Percentiles rank a stretch among this genome's conserved stretches.
These are phyloP conservation scores for Filobasidium floriforme DNA, from an alignment of 768 basidiomycete species.

Conservation along the genomic window DNA sequence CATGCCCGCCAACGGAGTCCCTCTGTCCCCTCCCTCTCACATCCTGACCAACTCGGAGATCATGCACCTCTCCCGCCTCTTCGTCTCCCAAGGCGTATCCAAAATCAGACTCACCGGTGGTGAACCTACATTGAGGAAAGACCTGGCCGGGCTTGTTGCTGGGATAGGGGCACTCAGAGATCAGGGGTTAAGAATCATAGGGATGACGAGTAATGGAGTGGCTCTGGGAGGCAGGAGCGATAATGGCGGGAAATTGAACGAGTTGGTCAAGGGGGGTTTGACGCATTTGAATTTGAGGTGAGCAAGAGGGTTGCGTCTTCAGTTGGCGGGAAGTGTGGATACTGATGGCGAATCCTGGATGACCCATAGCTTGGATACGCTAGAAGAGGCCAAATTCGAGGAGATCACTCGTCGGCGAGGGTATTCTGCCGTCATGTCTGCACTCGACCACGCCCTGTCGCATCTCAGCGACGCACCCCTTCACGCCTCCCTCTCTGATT, in stretches of 20 bases:
- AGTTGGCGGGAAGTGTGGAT: neutral
- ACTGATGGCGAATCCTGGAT: neutral
- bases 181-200: slow-evolving; percentile 64
- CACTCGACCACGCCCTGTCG: slow-evolving; percentile 59
- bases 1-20: slow-evolving; percentile 75
- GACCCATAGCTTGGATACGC: slow-evolving; percentile 61
- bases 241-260: slow-evolving; percentile 55
- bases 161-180: slow-evolving; percentile 53
- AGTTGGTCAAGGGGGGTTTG: slow-evolving; percentile 62
- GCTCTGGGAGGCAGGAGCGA: slow-evolving; percentile 51
- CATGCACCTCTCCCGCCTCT: slow-evolving; percentile 62
- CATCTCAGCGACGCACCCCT: slow-evolving; percentile 6
- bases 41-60: slow-evolving; percentile 71
- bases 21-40: slow-evolving; percentile 61
- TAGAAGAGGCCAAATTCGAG: slow-evolving; percentile 80
- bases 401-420: slow-evolving; percentile 66
- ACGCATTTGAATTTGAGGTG: slow-evolving; percentile 60
- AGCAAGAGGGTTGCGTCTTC: slow-evolving; percentile 40
- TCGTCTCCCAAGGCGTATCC: slow-evolving; percentile 71
- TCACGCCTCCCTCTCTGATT: slow-evolving; percentile 1
- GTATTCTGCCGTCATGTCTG: slow-evolving; percentile 64
- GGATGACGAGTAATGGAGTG: slow-evolving; percentile 79
- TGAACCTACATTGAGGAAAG: slow-evolving; percentile 76
- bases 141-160: slow-evolving; percentile 64
- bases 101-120: slow-evolving; percentile 86